Evolutionary conservation across 1,284 basidiomycete species (phyloP), one percentile per base, ranked within the genome.

Genomic region (Cutaneotrichosporon sp.): DNA sequence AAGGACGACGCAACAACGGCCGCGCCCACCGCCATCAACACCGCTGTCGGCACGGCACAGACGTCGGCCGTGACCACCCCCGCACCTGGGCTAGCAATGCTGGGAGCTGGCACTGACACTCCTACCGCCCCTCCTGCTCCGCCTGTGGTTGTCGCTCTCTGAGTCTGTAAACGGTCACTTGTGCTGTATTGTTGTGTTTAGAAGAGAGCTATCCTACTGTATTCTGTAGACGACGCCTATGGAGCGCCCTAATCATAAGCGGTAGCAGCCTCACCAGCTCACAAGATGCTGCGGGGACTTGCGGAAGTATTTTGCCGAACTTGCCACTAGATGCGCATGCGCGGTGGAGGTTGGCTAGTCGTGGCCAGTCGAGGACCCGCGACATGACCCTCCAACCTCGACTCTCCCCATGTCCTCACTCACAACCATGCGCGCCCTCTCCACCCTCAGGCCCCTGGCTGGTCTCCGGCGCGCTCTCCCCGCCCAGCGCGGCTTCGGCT

Each of bases 41-140:
- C 60, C 0, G 60, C 51, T 1, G 58, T 52, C 18, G 54, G 54
- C 29, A 51, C 63, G 31, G 55, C 55, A 6, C 55, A 53, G 33
- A 53, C 33, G 0, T 53, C 51, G n/a, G 51, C 34, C 8, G 51
- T 53, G 20, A 36, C 51, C 6, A 55, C 54, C 8, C 54, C 54
- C n/a, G 54, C 54, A 22, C 51, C 34, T 1, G 51, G 49, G 7
- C 31, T 33, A 8, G 29, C 51, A 4, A 5, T 16, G 7, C 34
- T 53, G 1, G 50, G 16, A 6, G 20, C 29, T 2, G 51, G 51
- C 22, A 36, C 20, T 9, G 51, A 34, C 29, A 53, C 33, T 9
- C 33, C 51, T 5, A 53, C 38, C n/a, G 38, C 18, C 18, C 38
- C 38, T 1, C 38, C 38, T 42, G 38, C 18, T 42, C 18, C 38